These are phyloP conservation scores for Aspergillus egyptiacus DNA, from an alignment of 495 filamentous ascomycete species.

Conservation along the genomic window DNA sequence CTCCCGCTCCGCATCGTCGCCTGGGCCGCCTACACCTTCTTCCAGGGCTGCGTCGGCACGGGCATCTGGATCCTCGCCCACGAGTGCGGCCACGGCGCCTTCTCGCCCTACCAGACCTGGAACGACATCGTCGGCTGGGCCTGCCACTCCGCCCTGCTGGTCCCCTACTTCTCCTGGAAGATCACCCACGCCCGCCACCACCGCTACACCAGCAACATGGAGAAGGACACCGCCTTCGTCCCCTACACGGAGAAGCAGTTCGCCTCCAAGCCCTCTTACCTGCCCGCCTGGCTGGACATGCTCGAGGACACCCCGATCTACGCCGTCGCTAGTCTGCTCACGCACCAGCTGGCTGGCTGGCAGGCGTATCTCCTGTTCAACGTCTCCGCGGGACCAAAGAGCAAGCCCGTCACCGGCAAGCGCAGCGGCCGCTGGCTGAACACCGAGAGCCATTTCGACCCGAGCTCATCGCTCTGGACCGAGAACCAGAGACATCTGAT, in stretches of 20 bases:
- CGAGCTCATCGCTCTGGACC: constrained; percentile 55
- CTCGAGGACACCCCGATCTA: constrained; percentile 54
- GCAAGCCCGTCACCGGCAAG: constrained; percentile 35
- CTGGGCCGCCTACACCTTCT: constrained; percentile 66
- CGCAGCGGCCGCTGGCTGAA: constrained; percentile 35
- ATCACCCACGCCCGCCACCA: constrained; percentile 70
- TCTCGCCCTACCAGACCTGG: constrained; percentile 54
- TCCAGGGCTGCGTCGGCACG: constrained; percentile 73
- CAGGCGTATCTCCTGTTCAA: constrained; percentile 52
- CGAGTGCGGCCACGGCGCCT: constrained; percentile 78
- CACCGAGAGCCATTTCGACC: constrained; percentile 52
- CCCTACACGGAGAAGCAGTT: constrained; percentile 43
- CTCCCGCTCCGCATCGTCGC: constrained; percentile 49
- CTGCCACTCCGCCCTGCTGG: constrained; percentile 57
- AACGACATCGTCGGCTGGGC: constrained; percentile 66
- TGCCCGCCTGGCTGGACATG: constrained; percentile 20
- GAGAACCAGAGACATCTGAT: constrained; percentile 50
- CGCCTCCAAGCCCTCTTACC: not conserved
- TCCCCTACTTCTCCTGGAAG: constrained; percentile 74
- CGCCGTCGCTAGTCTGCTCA: constrained; percentile 40
- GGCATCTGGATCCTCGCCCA: constrained; percentile 82
- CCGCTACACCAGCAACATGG: constrained; percentile 55
- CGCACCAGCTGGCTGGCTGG: constrained; percentile 53
- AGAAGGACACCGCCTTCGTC: constrained; percentile 56
- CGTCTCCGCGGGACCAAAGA: constrained; percentile 46